phyloP scores from a whole-genome alignment of 768 basidiomycete genomes.

The Phlegmacium glaucopus region DNA sequence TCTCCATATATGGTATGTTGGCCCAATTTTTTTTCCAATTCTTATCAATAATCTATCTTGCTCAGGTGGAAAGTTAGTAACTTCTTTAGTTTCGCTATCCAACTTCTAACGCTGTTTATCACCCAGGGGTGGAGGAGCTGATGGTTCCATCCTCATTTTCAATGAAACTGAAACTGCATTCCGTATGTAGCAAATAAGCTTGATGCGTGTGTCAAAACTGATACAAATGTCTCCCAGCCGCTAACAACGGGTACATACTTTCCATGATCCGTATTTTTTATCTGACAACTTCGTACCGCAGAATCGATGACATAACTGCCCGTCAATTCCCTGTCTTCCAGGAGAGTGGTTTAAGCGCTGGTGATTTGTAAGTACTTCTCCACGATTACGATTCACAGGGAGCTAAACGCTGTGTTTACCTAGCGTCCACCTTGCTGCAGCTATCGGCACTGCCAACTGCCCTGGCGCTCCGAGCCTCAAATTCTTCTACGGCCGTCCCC shows the following conservation, averaged over 20 bases:
- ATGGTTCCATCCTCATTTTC: constrained; percentile 24
- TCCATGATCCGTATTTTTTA: not conserved
- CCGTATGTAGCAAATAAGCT: not conserved
- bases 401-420: not conserved
- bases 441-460: constrained; percentile 28
- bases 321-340: constrained; percentile 13
- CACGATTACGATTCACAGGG: not conserved
- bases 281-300: not conserved
- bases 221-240: not conserved
- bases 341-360: constrained; percentile 9
- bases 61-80: constrained; percentile 9
- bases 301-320: constrained; percentile 14
- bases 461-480: constrained; percentile 30
- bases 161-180: constrained; percentile 17
- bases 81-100: not conserved
- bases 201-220: not conserved
- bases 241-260: constrained; percentile 15
- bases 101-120: not conserved
- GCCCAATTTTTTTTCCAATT: not conserved
- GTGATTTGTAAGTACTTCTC: constrained; percentile 13
- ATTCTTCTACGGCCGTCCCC: constrained; percentile 27
- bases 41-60: not conserved
- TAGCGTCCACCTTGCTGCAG: constrained; percentile 20
- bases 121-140: constrained; percentile 22
- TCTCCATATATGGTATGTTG: constrained; percentile 14